Base-by-base conservation (phyloP, 2,329 filamentous ascomycete genomes). In the Colletotrichum tropicale region DNA sequence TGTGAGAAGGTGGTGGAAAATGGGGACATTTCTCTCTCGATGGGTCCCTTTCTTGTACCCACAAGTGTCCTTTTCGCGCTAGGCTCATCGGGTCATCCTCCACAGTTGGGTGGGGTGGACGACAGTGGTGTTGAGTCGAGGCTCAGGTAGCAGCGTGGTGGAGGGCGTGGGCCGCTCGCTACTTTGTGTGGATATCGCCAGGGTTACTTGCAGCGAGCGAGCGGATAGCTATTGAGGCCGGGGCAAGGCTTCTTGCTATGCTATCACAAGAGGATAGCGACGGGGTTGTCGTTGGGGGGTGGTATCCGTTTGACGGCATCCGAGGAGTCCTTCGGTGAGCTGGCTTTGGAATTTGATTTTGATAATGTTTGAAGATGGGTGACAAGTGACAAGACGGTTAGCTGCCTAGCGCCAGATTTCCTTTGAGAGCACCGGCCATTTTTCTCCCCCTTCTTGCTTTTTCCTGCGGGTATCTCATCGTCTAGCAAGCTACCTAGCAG, bases 81-180 rank as follows among this genome's bases (percentile, higher is more conserved):
- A 71, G 72, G 36, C 72, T 55, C 72, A 75, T 71, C 18, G 61
- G 48, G 36, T 30, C 61, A 16, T 13, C n/a, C 72, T 66, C 72
- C 72, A 75, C 61, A 61, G 6, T 9, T 32, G 8, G 60, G 72
- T 66, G 68, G 72, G 36, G 60, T 15, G 55, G 55, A 5, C 24
- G 26, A 58, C 21, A 58, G 52, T 30, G 67, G 21, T 26, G 67
- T 66, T 65, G 70, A 70, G 66, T 60, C 56, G 68, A 66, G n/a
- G 28, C 34, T 61, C 34, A 55, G 58, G 52, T 71, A 18, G 52
- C 61, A 61, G 68, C 28, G 15, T 21, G 48, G 66, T 65, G 66
- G 60, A 58, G 32, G 60, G n/a, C 21, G 21, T 32, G 28, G 60
- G 60, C n/a, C 60, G 13, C 18, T 36, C 60, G n/a, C 21, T 34